Evolutionary conservation across 169 alveolate genomes (phyloP), one percentile per base, ranked within the genome.

Genomic region (Plasmodium vivax): DNA sequence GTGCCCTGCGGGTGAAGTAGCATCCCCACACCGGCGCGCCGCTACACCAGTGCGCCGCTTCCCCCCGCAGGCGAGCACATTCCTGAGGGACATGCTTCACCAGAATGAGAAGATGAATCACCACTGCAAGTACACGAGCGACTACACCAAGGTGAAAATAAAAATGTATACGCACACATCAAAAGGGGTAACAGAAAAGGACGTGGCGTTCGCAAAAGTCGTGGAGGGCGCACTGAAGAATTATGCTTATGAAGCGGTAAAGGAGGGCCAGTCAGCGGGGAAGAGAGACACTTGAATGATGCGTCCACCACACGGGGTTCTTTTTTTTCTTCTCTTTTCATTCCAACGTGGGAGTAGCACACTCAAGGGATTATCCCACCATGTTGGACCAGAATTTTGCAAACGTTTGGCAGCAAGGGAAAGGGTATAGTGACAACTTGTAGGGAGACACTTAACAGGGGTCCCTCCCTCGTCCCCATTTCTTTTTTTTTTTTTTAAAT

Each of bases 71-170:
- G 94, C 94, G 30, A 77, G 83, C 19, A n/a, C 27, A 19, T 87
- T 87, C 71, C 38, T 87, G 87, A 87, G 81, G 23, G 71, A 87
- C 6, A 77, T 87, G 71, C 34, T 30, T 2, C 14, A 41, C 32
- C 68, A 87, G 14, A 87, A 87, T 77, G 82, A 87, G 68, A 51
- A 38, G 43, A 19, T 87, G 71, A 56, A 87, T 47, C 94, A 87
- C 45, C 94, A 87, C 45, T 87, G 85, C 62, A 87, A 87, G 81
- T 87, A 87, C 54, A 38, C 45, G 30, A 77, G 71, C 68, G 87
- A 87, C 27, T 87, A 51, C 45, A 87, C 43, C 10, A 87, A 87
- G 77, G 87, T 87, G 0, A 87, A 87, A 77, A 87, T 87, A 56
- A 87, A 87, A 56, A 87, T 75, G 36, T 56, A 87, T 34, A 87